A percentile compares a stretch with the other conserved stretches of the same genome.
These are phyloP conservation scores for Fusarium xylarioides DNA, from an alignment of 2,329 filamentous ascomycete genomes.

Conservation along the genomic window DNA sequence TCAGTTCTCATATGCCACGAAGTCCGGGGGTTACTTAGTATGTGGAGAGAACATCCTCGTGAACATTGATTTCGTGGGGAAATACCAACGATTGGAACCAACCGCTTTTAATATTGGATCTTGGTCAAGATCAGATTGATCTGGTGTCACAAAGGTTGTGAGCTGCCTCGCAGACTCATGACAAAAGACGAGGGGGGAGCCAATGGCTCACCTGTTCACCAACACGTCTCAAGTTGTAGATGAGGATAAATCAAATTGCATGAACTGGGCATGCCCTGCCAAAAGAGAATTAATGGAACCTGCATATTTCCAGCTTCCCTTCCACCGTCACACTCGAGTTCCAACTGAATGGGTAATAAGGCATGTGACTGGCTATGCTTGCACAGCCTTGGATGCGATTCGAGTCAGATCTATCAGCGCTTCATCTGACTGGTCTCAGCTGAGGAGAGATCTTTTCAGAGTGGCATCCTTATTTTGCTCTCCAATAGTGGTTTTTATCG, in stretches of 20 bases:
- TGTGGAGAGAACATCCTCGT: constrained; percentile 22
- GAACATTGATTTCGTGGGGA: constrained; percentile 21
- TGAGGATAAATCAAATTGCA: not conserved
- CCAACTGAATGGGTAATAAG: constrained; percentile 22
- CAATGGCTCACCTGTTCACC: not conserved
- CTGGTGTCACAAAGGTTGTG: not conserved
- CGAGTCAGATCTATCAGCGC: constrained; percentile 15
- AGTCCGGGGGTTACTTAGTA: constrained; percentile 12
- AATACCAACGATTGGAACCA: constrained; percentile 1
- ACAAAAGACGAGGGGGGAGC: not conserved
- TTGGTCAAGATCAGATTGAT: not conserved
- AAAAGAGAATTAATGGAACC: constrained; percentile 16
- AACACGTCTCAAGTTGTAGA: not conserved
- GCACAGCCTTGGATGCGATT: constrained; percentile 14
- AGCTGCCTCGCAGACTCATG: not conserved
- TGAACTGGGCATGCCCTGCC: constrained; percentile 7
- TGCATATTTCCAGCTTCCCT: constrained; percentile 22
- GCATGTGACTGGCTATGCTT: constrained; percentile 28
- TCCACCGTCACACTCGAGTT: constrained; percentile 6
- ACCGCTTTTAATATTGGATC: constrained; percentile 17
- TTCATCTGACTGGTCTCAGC: constrained; percentile 18
- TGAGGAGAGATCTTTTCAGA: not conserved
- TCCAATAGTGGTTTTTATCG: not conserved
- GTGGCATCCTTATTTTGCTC: not conserved
- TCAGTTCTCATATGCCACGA: not conserved